Conservation (phyloP, 495 filamentous ascomycete genomes). For the Astrocystis sublimbata region DNA sequence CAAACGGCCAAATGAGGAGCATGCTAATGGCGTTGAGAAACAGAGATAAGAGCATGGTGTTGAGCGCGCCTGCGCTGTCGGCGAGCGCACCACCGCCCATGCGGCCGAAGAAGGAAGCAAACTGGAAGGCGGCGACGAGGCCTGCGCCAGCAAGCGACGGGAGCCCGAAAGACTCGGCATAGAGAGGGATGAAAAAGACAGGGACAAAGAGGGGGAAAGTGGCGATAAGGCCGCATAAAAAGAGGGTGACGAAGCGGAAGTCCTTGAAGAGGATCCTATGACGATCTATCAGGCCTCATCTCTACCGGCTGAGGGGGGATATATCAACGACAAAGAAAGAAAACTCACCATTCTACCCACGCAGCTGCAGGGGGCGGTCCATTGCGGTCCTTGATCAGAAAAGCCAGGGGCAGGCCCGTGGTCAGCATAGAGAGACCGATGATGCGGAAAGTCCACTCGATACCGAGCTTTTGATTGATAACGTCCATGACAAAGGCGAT, state of each 20-base stretch:
- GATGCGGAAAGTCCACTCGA: conserved; percentile 56
- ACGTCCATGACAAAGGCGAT: conserved; percentile 52
- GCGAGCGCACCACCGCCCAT: conserved; percentile 50
- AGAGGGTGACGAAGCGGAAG: conserved; percentile 51
- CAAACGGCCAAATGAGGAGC: conserved; percentile 55
- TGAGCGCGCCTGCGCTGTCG: conserved; percentile 52
- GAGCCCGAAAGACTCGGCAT: conserved; percentile 39
- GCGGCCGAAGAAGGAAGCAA: conserved; percentile 52
- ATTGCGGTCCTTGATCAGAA: conserved; percentile 50
- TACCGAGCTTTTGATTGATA: conserved; percentile 47
- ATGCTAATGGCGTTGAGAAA: conserved; percentile 53
- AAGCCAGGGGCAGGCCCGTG: conserved; percentile 56
- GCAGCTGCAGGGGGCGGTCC: conserved; percentile 1
- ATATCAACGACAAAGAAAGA: neutral
- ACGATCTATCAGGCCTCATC: neutral
- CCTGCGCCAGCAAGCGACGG: conserved; percentile 51
- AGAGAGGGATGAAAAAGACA: conserved; percentile 57
- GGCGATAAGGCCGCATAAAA: conserved; percentile 54
- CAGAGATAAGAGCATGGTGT: conserved; percentile 41
- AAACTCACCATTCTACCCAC: conserved; percentile 11
- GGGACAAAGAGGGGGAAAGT: conserved; percentile 65
- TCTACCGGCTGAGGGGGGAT: too few species aligned
- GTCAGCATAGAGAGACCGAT: conserved; percentile 34
- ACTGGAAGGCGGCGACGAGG: conserved; percentile 57
- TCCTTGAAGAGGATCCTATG: conserved; percentile 50